These are phyloP conservation scores for Sugiyamaella neomexicana DNA, from an alignment of 1,139 yeast species.

Conservation along the genomic window DNA sequence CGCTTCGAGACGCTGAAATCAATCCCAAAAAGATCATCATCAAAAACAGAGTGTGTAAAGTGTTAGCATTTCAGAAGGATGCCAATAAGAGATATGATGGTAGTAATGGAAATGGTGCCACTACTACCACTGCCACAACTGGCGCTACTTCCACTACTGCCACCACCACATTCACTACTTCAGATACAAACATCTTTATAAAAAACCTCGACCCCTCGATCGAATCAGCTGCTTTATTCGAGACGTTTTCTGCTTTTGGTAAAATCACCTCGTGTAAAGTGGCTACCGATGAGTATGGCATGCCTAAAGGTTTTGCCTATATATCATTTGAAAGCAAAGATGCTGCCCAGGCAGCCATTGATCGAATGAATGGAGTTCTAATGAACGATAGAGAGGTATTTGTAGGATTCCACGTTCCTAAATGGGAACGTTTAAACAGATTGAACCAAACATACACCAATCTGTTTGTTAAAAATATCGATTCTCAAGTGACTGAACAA, in stretches of 20 bases:
- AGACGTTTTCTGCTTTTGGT: constrained; percentile 75
- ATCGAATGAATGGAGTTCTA: constrained; percentile 78
- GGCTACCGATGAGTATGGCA: constrained; percentile 54
- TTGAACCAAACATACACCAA: constrained; percentile 86
- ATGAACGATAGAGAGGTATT: constrained; percentile 84
- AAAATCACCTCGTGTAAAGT: constrained; percentile 54
- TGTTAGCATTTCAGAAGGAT: constrained; percentile 67
- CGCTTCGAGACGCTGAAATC: constrained; percentile 64
- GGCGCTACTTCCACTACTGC: background rate
- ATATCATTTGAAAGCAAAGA: constrained; percentile 60
- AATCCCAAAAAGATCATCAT: constrained; percentile 75
- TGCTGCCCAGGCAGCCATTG: constrained; percentile 73
- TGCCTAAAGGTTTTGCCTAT: constrained; percentile 66
- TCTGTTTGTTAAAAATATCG: constrained; percentile 81
- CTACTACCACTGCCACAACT: constrained; percentile 6
- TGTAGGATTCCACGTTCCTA: constrained; percentile 84
- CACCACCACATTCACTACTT: constrained; percentile 1
- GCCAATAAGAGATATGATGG: background rate
- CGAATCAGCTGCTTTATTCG: constrained; percentile 57
- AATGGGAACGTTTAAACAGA: constrained; percentile 82
- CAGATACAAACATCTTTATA: constrained; percentile 32
- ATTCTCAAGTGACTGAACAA: constrained; percentile 57
- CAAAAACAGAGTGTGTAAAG: constrained; percentile 86
- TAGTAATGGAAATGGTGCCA: constrained; percentile 4
- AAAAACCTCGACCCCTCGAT: constrained; percentile 65